Evolutionary conservation across 805 yeast species (phyloP).

Genomic region (Middelhovenomyces tepae): DNA sequence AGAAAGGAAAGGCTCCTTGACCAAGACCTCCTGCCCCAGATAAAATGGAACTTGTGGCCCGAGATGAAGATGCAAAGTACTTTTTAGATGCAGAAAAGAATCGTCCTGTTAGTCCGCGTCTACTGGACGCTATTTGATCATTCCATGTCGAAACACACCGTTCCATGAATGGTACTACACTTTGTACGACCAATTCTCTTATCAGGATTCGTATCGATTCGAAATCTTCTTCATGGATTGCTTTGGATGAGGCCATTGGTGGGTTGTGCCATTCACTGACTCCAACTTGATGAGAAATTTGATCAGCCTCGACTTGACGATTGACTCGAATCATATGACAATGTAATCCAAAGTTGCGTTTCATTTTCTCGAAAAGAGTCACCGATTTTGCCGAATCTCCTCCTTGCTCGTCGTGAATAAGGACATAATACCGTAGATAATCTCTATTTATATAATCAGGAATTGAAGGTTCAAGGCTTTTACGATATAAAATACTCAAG

Average conservation of each 20-base stretch:
- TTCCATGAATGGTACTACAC: conserved; percentile 78
- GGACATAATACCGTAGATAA: conserved; percentile 46
- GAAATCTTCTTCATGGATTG: conserved; percentile 30
- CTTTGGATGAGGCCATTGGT: conserved; percentile 10
- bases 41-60: conserved; percentile 20
- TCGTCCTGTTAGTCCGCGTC: conserved; percentile 67
- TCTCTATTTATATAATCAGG: conserved; percentile 62
- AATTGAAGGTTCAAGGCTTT: conserved; percentile 30
- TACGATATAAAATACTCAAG: conserved; percentile 43
- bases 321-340: conserved; percentile 18
- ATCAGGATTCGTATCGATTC: conserved; percentile 32
- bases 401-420: conserved; percentile 40
- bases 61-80: conserved; percentile 30
- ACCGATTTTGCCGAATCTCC: conserved; percentile 37
- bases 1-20: conserved; percentile 9
- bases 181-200: conserved; percentile 40
- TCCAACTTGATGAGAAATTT: conserved; percentile 11
- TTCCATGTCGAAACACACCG: conserved; percentile 74
- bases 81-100: conserved; percentile 59
- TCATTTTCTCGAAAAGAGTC: conserved; percentile 33
- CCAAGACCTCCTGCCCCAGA: conserved; percentile 23
- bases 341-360: conserved; percentile 27
- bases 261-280: conserved; percentile 13
- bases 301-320: conserved; percentile 11
- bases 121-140: conserved; percentile 67